Conservation (phyloP, 768 basidiomycete species). For the Trametes cingulata region DNA sequence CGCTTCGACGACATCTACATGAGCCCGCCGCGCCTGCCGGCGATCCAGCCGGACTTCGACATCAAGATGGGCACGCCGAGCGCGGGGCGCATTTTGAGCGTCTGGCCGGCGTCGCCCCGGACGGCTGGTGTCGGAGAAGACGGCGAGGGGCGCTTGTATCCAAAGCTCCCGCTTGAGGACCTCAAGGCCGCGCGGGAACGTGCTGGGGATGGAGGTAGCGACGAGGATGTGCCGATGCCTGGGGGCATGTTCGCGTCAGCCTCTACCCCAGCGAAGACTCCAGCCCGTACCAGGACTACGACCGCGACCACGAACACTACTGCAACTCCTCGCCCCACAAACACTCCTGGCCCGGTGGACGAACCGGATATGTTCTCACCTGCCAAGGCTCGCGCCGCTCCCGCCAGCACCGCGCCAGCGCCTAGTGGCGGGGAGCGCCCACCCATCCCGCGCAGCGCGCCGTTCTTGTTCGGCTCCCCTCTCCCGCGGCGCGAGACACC, state of each 20-base stretch:
- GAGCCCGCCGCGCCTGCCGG: slow-evolving; percentile 64
- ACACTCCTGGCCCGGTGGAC: slow-evolving; percentile 35
- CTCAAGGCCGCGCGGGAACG: slow-evolving; percentile 19
- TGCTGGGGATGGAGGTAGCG: neutral
- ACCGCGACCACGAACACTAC: slow-evolving; percentile 24
- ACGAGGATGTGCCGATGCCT: slow-evolving; percentile 38
- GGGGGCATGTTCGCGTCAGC: slow-evolving; percentile 32
- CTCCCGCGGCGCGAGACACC: slow-evolving; percentile 50
- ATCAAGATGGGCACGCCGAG: slow-evolving; percentile 60
- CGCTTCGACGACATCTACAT: slow-evolving; percentile 14
- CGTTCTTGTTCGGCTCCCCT: slow-evolving; percentile 81
- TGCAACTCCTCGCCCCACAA: slow-evolving; percentile 31
- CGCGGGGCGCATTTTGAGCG: slow-evolving; percentile 26
- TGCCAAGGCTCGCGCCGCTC: slow-evolving; percentile 25
- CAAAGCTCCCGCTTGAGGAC: slow-evolving; percentile 38
- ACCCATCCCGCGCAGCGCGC: slow-evolving; percentile 37
- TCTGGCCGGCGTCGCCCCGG: slow-evolving; percentile 45
- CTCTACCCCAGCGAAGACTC: slow-evolving; percentile 9
- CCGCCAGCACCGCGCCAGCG: neutral
- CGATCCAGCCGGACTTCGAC: slow-evolving; percentile 69
- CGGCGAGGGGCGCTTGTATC: slow-evolving; percentile 39
- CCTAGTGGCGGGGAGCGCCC: neutral
- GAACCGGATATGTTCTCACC: slow-evolving; percentile 46
- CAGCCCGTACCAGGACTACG: slow-evolving; percentile 21
- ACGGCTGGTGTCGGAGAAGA: slow-evolving; percentile 23